Evolutionary conservation across 2,329 filamentous ascomycete species (phyloP).

Genomic region (Byssoonygena ceratinophila): DNA sequence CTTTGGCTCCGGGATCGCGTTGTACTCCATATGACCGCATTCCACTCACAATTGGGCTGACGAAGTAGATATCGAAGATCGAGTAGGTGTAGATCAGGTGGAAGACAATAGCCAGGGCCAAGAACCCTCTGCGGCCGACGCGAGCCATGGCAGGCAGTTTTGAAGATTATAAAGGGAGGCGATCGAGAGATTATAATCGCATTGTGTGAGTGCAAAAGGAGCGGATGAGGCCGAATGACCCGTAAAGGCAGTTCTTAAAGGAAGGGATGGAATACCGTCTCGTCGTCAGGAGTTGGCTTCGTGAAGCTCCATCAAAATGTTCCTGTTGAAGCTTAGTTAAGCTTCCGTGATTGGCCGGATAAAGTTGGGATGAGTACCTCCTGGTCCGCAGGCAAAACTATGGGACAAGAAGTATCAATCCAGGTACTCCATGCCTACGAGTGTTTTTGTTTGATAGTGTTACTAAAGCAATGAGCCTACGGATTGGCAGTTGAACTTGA

Average conservation of each 20-base stretch:
- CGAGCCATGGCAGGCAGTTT: slow-evolving; percentile 35
- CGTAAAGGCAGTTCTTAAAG: too few relatives aligned
- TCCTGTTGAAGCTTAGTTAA: neutral
- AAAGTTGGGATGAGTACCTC: slow-evolving; percentile 6
- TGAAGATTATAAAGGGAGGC: too few relatives aligned
- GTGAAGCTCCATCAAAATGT: neutral
- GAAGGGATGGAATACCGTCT: too few relatives aligned
- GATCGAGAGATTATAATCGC: neutral
- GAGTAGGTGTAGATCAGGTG: slow-evolving; percentile 89
- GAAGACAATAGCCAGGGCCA: slow-evolving; percentile 81
- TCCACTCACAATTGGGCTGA: slow-evolving; percentile 90
- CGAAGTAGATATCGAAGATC: slow-evolving; percentile 98
- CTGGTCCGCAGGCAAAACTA: neutral
- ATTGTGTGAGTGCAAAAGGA: slow-evolving; percentile 16
- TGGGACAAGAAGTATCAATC: too few relatives aligned
- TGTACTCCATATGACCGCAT: slow-evolving; percentile 75
- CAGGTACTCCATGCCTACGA: too few relatives aligned
- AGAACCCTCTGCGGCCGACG: slow-evolving; percentile 64
- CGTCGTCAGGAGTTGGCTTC: neutral
- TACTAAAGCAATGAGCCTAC: too few relatives aligned
- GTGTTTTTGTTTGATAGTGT: too few relatives aligned
- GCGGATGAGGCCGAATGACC: slow-evolving; percentile 18
- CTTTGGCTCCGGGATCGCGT: slow-evolving; percentile 46
- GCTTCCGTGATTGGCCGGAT: slow-evolving; percentile 4
- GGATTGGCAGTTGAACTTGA: too few relatives aligned